Evolutionary conservation across 177 flowering plant species (phyloP).

Genomic region (Vitis hybrid): DNA sequence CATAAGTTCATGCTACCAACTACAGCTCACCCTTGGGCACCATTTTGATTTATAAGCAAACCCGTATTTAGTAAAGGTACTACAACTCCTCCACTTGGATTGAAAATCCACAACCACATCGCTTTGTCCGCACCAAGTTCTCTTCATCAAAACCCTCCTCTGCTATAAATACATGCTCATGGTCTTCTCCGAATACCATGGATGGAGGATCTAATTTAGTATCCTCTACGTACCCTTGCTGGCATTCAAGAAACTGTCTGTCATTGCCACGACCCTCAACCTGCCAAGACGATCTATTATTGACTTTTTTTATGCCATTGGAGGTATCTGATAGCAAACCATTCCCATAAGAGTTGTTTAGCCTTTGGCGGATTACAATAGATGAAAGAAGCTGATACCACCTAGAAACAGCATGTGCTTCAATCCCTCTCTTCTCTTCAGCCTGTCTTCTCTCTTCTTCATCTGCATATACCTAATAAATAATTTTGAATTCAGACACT

Average conservation of each 20-base stretch:
- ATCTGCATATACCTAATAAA: slow-evolving; percentile 74
- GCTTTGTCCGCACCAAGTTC: slow-evolving; percentile 47
- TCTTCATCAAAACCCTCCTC: slow-evolving; percentile 61
- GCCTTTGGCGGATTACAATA: slow-evolving; percentile 72
- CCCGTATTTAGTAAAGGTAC: slow-evolving; percentile 1
- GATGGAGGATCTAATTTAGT: slow-evolving; percentile 8
- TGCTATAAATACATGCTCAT: slow-evolving; percentile 69
- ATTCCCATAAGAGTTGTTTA: slow-evolving; percentile 54
- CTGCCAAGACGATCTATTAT: slow-evolving; percentile 1
- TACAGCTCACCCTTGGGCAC: too few relatives aligned
- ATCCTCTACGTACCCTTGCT: slow-evolving; percentile 14
- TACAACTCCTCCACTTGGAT: slow-evolving; percentile 82
- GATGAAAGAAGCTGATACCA: slow-evolving; percentile 99
- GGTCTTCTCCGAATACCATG: slow-evolving; percentile 30
- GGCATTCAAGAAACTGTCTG: slow-evolving; percentile 9
- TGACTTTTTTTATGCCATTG: slow-evolving; percentile 8
- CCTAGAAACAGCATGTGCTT: slow-evolving; percentile 64
- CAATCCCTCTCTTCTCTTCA: slow-evolving; percentile 73
- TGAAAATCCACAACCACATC: slow-evolving; percentile 85
- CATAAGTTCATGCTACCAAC: too few relatives aligned
- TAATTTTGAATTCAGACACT: neutral
- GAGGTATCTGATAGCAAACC: slow-evolving; percentile 21
- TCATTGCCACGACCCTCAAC: slow-evolving; percentile 12
- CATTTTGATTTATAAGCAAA: too few relatives aligned
- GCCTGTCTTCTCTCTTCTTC: slow-evolving; percentile 73